Conservation (phyloP, 768 basidiomycete genomes). For the Suillus hirtellus region DNA sequence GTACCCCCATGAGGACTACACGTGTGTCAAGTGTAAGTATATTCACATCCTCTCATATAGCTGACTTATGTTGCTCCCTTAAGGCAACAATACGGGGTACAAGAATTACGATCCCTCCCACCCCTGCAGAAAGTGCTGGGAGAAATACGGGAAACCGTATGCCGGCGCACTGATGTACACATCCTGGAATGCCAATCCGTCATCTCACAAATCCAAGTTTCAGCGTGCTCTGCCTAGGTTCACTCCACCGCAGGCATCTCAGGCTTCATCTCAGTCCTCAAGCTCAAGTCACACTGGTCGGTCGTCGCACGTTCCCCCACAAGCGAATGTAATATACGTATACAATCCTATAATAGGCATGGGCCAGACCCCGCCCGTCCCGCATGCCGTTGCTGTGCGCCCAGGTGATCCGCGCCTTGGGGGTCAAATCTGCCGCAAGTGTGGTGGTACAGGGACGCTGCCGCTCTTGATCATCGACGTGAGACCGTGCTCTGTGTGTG, state of each 20-base stretch:
- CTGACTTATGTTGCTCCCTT: neutral
- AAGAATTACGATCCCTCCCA: constrained; percentile 64
- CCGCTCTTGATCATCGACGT: constrained; percentile 56
- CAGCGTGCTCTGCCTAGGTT: constrained; percentile 31
- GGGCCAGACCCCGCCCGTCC: constrained; percentile 32
- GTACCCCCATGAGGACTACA: constrained; percentile 57
- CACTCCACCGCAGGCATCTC: constrained; percentile 23
- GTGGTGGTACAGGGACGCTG: constrained; percentile 57
- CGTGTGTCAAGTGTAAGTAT: constrained; percentile 67
- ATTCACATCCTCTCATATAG: neutral
- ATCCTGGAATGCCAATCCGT: constrained; percentile 33
- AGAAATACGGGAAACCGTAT: constrained; percentile 62
- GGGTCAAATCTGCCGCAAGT: constrained; percentile 64
- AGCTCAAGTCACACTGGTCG: neutral
- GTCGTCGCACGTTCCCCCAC: constrained; percentile 4
- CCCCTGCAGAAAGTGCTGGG: constrained; percentile 78
- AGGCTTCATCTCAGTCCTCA: neutral
- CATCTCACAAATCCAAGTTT: constrained; percentile 25
- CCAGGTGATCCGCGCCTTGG: constrained; percentile 75
- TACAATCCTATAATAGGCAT: constrained; percentile 21
- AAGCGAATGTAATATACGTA: constrained; percentile 20
- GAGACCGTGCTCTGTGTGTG: constrained; percentile 55
- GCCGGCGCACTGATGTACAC: constrained; percentile 59
- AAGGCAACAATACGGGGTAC: constrained; percentile 76
- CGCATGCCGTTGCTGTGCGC: constrained; percentile 44